These are phyloP conservation scores for Paraleonurus japonicus DNA, from an alignment of 257 asterid genomes.

Conservation along the genomic window DNA sequence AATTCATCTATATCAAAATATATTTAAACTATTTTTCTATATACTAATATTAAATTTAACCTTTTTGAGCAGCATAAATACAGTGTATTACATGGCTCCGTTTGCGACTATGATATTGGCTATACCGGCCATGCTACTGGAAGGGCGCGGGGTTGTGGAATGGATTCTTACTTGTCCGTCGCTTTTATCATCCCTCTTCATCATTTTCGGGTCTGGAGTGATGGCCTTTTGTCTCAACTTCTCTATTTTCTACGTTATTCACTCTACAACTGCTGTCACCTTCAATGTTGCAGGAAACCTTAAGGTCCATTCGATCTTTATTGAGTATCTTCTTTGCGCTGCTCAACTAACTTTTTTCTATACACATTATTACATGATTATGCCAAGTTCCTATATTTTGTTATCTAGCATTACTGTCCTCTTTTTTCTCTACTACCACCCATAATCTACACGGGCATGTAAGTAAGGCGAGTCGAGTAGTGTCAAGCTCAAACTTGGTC, in stretches of 20 bases:
- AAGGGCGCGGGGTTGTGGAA: conserved; percentile 69
- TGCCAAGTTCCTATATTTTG: neutral
- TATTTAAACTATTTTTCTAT: neutral
- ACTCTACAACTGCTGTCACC: conserved; percentile 96
- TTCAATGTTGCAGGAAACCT: conserved; percentile 99
- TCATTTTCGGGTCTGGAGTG: conserved; percentile 90
- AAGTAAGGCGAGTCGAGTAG: too few species aligned
- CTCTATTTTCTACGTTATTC: conserved; percentile 93
- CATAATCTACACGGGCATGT: neutral
- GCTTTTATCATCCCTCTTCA: conserved; percentile 51
- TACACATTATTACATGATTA: neutral
- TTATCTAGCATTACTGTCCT: neutral
- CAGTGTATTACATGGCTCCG: conserved; percentile 97
- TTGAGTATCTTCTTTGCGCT: conserved; percentile 3
- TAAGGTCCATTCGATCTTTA: conserved; percentile 49
- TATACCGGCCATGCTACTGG: conserved; percentile 78
- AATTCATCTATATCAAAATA: neutral
- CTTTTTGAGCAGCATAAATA: conserved; percentile 64
- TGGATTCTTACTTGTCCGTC: conserved; percentile 69
- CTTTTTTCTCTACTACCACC: neutral
- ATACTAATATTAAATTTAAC: neutral
- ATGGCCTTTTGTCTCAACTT: conserved; percentile 92
- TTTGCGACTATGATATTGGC: conserved; percentile 92
- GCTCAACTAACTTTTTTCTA: neutral
- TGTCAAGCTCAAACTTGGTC: too few species aligned